Base-by-base conservation (phyloP, 2,329 filamentous ascomycete species). In the Helicocarpus griseus region DNA sequence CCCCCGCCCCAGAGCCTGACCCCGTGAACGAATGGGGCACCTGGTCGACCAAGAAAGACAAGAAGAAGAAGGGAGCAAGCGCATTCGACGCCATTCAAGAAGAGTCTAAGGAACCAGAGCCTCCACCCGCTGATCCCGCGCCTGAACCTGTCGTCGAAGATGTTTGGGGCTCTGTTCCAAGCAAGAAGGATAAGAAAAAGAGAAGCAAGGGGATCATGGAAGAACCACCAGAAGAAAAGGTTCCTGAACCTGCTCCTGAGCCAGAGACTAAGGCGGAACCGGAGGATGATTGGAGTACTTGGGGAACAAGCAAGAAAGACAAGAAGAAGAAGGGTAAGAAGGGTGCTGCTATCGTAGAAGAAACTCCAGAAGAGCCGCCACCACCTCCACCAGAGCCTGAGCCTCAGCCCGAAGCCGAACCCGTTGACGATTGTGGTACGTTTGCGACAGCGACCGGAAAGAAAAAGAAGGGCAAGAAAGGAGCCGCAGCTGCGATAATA, bases 391-490 rank as follows among this genome's bases (percentile, higher is more conserved):
- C 49, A 19, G 38, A 28, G 1, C 26, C 39, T 28, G 38, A 9
- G 17, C n/a, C n/a, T n/a, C n/a, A n/a, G n/a, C n/a, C n/a, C n/a
- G 69, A 66, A 28, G 66, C 66, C 13, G 70, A 72, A 52, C 67
- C 65, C 4, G 77, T 77, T 24, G 79, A 79, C 58, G 70, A 71
- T 1, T 83, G 77, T 75, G 73, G 66, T 28, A 69, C 67, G 14
- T 78, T 78, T 59, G 64, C 69, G 9, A 60, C 73, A 5, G 81
- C 81, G 54, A 73, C 70, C 53, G 80, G 80, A 62, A 82, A 81
- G 63, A 80, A 80, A 63, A 72, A 70, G 58, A 73, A 73, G 56
- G 79, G 78, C 56, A 76, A 75, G 62, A 77, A 78, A 63, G 77
- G 49, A 29, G 53, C 33, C 17, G 46, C 48, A 35, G 50, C 9